Evolutionary conservation across 148 eudicot species (phyloP).

Genomic region (Spergularia bocconei): DNA sequence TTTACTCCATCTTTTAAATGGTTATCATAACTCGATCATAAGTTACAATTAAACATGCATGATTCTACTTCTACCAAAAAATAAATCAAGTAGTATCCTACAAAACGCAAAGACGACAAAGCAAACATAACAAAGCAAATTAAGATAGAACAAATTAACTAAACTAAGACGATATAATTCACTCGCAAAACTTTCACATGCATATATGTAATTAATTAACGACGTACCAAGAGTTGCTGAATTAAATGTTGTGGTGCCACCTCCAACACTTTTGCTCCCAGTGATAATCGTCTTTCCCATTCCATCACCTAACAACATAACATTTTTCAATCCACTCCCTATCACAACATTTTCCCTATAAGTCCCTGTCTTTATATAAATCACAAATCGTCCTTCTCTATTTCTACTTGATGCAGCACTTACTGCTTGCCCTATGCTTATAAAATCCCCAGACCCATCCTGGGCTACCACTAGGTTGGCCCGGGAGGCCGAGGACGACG

Average conservation of each 20-base stretch:
- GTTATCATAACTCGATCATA: too few relatives aligned
- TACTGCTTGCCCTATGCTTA: constrained; percentile 49
- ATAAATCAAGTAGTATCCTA: too few relatives aligned
- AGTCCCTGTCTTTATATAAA: constrained; percentile 58
- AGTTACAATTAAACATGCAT: too few relatives aligned
- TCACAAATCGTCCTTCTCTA: constrained; percentile 52
- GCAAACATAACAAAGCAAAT: too few relatives aligned
- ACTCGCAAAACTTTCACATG: too few relatives aligned
- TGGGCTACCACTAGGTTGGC: constrained; percentile 67
- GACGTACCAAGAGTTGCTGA: constrained; percentile 85
- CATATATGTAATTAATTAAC: too few relatives aligned
- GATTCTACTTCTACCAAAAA: too few relatives aligned
- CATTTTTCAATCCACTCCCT: constrained; percentile 33
- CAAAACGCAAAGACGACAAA: too few relatives aligned
- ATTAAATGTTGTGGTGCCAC: constrained; percentile 65
- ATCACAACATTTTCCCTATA: constrained; percentile 58
- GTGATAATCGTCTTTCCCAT: constrained; percentile 75
- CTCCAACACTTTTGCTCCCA: constrained; percentile 70
- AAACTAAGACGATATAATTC: too few relatives aligned
- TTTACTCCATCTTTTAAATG: not conserved
- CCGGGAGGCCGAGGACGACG: constrained; percentile 17
- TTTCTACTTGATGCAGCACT: constrained; percentile 38
- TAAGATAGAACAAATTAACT: too few relatives aligned
- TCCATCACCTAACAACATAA: constrained; percentile 79
- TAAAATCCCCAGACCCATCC: constrained; percentile 72